Evolutionary conservation across 805 yeast genomes (phyloP).

Genomic region (Torulaspora indica): DNA sequence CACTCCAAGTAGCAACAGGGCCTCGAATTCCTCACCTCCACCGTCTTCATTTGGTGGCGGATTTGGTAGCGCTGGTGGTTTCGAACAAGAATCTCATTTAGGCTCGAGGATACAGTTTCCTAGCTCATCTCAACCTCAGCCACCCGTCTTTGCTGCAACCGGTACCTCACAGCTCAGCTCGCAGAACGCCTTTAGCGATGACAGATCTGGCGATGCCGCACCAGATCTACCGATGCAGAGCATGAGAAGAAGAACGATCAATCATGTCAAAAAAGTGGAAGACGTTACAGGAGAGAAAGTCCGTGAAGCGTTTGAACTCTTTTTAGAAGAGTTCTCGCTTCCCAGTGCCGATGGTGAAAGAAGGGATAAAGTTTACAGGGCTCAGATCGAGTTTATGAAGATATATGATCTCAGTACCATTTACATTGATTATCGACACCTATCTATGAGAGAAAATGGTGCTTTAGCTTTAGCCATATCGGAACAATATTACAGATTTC

Average conservation of each 20-base stretch:
- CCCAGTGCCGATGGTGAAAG: constrained; percentile 31
- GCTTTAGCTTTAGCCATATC: constrained; percentile 83
- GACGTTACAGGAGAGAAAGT: constrained; percentile 94
- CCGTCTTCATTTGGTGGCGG: constrained; percentile 32
- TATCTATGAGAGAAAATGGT: constrained; percentile 72
- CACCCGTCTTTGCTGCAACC: constrained; percentile 7
- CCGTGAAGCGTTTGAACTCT: constrained; percentile 81
- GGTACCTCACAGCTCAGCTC: constrained; percentile 26
- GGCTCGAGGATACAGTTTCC: constrained; percentile 31
- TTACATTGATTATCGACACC: constrained; percentile 79
- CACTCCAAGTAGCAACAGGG: constrained; percentile 20
- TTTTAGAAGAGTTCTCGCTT: constrained; percentile 61
- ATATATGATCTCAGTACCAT: constrained; percentile 69
- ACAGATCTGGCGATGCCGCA: constrained; percentile 16
- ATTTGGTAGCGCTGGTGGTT: constrained; percentile 30
- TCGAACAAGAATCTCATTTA: constrained; percentile 27
- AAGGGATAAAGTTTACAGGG: constrained; percentile 59
- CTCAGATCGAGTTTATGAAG: constrained; percentile 78
- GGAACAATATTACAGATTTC: constrained; percentile 88
- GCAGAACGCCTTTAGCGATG: constrained; percentile 22
- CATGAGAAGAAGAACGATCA: constrained; percentile 51
- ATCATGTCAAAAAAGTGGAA: constrained; percentile 75
- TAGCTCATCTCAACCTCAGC: constrained; percentile 29
- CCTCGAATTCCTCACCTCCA: constrained; percentile 29
- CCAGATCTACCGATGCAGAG: constrained; percentile 30